phyloP scores from a whole-genome alignment of 1,139 yeast species.

The Candida frijolesensis region DNA sequence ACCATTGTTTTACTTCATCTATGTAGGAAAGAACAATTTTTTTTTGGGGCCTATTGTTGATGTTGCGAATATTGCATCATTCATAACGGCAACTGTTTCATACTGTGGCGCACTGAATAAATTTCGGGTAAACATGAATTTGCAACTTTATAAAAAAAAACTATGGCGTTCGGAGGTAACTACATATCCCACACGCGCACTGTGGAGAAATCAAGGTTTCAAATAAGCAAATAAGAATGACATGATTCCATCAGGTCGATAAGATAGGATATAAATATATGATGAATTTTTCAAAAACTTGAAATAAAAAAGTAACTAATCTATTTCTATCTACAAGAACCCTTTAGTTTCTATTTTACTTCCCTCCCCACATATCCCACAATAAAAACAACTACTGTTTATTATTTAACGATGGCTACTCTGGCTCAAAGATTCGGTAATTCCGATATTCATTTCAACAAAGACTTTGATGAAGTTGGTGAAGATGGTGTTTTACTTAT shows the following conservation, averaged over 20 bases:
- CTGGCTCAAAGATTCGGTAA: constrained; percentile 29
- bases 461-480: constrained; percentile 42
- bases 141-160: constrained; percentile 1
- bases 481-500: constrained; percentile 39
- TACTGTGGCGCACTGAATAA: not conserved
- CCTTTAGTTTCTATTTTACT: not conserved
- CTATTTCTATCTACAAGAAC: not conserved
- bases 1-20: not conserved
- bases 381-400: not conserved
- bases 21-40: too few relatives aligned
- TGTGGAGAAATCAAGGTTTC: not conserved
- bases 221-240: not conserved
- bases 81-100: not conserved
- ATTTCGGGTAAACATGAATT: not conserved
- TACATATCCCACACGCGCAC: not conserved
- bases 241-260: not conserved
- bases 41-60: too few relatives aligned
- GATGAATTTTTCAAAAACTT: not conserved
- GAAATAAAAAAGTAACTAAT: not conserved
- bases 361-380: not conserved
- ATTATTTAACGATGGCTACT: constrained; percentile 6
- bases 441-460: constrained; percentile 43
- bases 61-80: constrained; percentile 4
- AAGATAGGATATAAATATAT: not conserved
- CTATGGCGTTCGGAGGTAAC: constrained; percentile 4